Conservation (phyloP, 2,329 filamentous ascomycete species). For the Periconia sp. region DNA sequence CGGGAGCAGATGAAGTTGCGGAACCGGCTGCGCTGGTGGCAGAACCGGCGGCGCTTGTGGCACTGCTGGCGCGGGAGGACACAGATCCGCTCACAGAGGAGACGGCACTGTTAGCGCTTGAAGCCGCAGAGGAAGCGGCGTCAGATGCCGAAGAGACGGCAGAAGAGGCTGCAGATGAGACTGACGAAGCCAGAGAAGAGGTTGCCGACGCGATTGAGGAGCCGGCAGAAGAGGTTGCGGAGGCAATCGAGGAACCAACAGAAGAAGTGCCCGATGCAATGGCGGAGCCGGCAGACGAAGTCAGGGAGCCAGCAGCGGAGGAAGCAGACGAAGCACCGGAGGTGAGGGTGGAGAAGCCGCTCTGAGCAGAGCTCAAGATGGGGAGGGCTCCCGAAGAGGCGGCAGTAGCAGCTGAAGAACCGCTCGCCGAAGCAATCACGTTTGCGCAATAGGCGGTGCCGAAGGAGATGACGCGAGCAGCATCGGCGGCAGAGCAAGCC, state of each 20-base stretch:
- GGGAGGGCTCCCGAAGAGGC: constrained; percentile 20
- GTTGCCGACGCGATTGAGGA: not conserved
- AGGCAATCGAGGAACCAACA: not conserved
- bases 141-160: constrained; percentile 5
- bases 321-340: constrained; percentile 10
- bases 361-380: constrained; percentile 24
- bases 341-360: constrained; percentile 12
- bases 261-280: constrained; percentile 3
- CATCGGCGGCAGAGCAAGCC: constrained; percentile 37
- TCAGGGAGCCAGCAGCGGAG: not conserved
- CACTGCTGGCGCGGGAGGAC: not conserved
- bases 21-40: constrained; percentile 11
- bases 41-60: constrained; percentile 10
- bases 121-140: constrained; percentile 3
- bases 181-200: not conserved
- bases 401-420: constrained; percentile 7
- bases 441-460: constrained; percentile 36
- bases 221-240: not conserved
- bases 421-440: constrained; percentile 9
- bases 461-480: constrained; percentile 34
- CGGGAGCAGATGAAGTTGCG: constrained; percentile 11
- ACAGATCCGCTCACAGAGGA: constrained; percentile 2
- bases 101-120: not conserved
- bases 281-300: not conserved
- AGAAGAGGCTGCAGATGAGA: not conserved